phyloP scores from a whole-genome alignment of 768 basidiomycete genomes.

The Mycena chlorophos region DNA sequence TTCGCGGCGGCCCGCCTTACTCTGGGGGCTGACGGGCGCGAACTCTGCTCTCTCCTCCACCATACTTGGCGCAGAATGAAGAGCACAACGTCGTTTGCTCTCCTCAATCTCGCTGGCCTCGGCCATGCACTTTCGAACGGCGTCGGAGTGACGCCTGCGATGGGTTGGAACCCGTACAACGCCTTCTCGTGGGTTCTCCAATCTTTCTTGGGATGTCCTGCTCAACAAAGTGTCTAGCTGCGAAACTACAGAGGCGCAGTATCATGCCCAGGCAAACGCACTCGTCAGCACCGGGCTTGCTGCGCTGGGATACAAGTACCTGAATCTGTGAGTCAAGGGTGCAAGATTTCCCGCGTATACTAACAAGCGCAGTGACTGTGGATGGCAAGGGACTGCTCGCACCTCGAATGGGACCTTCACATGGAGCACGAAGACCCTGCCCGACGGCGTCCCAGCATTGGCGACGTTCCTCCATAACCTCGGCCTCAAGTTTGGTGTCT shows the following conservation, averaged over 20 bases:
- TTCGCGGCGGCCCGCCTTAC: too few species aligned
- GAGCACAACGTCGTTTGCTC: neutral
- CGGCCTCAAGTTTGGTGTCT: conserved; percentile 59
- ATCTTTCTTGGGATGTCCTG: neutral
- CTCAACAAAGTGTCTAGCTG: conserved; percentile 31
- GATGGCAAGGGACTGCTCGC: conserved; percentile 48
- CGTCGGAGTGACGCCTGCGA: conserved; percentile 42
- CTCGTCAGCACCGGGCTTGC: conserved; percentile 39
- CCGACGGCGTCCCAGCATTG: conserved; percentile 40
- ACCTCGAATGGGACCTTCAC: conserved; percentile 44
- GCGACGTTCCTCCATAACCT: conserved; percentile 37
- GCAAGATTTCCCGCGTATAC: neutral
- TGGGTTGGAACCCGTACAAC: conserved; percentile 54
- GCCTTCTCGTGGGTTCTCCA: conserved; percentile 39
- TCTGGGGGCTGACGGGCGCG: neutral
- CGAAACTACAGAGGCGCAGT: conserved; percentile 42
- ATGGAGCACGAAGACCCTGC: conserved; percentile 42
- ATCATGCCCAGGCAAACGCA: conserved; percentile 40
- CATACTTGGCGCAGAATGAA: neutral
- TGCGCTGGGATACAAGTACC: conserved; percentile 41
- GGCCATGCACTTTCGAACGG: conserved; percentile 31
- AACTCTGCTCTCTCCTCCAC: neutral
- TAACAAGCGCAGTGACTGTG: conserved; percentile 41
- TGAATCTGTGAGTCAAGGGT: conserved; percentile 40
- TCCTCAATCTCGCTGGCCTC: neutral